phyloP scores from a whole-genome alignment of 2,329 filamentous ascomycete genomes.

The Penicillium sp. region DNA sequence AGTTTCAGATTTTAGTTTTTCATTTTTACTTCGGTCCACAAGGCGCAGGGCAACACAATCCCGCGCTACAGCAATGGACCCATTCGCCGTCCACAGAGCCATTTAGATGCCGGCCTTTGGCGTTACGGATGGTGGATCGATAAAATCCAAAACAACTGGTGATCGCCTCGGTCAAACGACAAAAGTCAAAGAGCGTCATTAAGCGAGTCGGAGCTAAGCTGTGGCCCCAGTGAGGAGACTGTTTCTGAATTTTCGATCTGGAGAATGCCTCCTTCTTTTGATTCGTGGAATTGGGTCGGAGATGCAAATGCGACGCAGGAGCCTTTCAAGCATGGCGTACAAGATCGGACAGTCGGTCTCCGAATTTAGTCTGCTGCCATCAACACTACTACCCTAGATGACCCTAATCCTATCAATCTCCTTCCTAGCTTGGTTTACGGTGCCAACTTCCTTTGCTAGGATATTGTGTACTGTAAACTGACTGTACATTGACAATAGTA shows the following conservation, averaged over 20 bases:
- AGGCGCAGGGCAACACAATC: background rate
- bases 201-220: background rate
- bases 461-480: background rate
- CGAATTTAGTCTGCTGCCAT: conserved; percentile 3
- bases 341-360: conserved; percentile 9
- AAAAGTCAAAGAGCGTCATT: background rate
- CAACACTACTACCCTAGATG: conserved; percentile 15
- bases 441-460: background rate
- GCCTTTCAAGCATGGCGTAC: background rate
- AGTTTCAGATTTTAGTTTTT: background rate
- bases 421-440: conserved; percentile 1
- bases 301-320: conserved; percentile 3
- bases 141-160: background rate
- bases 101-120: background rate
- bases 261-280: conserved; percentile 11
- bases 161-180: background rate
- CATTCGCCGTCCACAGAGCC: background rate
- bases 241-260: conserved; percentile 13
- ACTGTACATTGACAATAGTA: background rate
- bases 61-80: background rate
- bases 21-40: background rate
- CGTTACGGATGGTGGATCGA: background rate
- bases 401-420: conserved; percentile 7
- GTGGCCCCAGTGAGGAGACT: conserved; percentile 4
- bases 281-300: conserved; percentile 4